phyloP scores from a whole-genome alignment of 2,329 filamentous ascomycete genomes.

The Graphiopsis chlorocephala region DNA sequence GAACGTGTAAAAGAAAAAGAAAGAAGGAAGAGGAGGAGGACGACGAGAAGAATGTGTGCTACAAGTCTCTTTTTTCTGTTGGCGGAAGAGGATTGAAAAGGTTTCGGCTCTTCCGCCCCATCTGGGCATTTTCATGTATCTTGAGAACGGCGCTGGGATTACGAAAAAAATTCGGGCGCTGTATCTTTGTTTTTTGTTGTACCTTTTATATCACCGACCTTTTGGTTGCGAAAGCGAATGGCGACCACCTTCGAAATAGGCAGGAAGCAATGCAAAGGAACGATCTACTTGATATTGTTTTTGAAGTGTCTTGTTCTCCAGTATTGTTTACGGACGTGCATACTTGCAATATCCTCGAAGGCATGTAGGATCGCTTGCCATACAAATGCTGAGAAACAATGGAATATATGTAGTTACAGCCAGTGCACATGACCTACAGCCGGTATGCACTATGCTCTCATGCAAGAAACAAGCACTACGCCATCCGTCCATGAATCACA shows the following conservation, averaged over 20 bases:
- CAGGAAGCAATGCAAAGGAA: neutral
- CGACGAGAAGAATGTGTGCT: neutral
- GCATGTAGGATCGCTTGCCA: neutral
- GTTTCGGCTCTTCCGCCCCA: neutral
- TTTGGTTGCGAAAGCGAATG: conserved; percentile 2
- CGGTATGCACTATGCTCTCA: neutral
- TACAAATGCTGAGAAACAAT: neutral
- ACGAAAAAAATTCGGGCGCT: neutral
- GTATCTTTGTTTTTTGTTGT: conserved; percentile 6
- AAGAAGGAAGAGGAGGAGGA: neutral
- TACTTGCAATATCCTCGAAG: neutral
- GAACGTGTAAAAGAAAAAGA: neutral
- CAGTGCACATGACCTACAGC: neutral
- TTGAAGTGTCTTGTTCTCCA: neutral
- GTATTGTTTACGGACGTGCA: neutral
- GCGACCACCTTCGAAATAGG: neutral
- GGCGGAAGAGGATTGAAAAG: neutral
- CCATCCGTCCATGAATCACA: neutral
- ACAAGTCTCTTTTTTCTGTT: neutral
- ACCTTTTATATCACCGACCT: neutral
- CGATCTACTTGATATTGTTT: neutral
- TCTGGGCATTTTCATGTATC: conserved; percentile 11
- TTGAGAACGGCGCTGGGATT: conserved; percentile 6
- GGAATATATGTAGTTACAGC: neutral
- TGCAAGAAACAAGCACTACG: neutral